phyloP scores from a whole-genome alignment of 345 rosid species.

The Fremontodendron californicum region DNA sequence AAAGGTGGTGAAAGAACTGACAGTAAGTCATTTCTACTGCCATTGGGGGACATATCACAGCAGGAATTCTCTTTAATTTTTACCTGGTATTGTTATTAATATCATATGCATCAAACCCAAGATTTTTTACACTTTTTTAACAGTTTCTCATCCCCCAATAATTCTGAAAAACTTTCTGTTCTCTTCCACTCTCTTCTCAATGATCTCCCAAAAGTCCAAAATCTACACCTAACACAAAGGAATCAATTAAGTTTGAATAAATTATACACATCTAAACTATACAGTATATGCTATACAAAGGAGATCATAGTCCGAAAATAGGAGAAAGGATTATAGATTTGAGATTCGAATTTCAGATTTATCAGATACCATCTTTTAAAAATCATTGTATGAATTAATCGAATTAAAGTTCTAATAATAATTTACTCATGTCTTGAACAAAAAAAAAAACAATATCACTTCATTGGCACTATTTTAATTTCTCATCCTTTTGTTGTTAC shows the following conservation, averaged over 20 bases:
- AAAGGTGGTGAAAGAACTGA: constrained; percentile 28
- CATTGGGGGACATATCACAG: not conserved
- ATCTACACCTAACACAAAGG: constrained; percentile 4
- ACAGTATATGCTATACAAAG: too few relatives aligned
- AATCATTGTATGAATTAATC: too few relatives aligned
- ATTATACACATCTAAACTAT: not conserved
- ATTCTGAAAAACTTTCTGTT: not conserved
- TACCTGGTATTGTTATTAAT: not conserved
- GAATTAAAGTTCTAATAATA: too few relatives aligned
- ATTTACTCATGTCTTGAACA: not conserved
- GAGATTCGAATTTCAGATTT: too few relatives aligned
- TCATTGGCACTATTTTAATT: not conserved
- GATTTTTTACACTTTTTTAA: not conserved
- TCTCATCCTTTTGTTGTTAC: not conserved
- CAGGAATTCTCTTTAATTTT: constrained; percentile 7
- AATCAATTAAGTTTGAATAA: constrained; percentile 1
- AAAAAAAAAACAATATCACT: not conserved
- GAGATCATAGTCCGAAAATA: too few relatives aligned
- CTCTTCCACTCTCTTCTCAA: not conserved
- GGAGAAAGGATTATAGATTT: too few relatives aligned
- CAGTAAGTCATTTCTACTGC: constrained; percentile 43
- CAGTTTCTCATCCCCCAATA: not conserved
- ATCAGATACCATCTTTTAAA: too few relatives aligned
- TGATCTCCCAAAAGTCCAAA: constrained; percentile 17
- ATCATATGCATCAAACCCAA: not conserved